Conservation (phyloP, 108 stramenopile genomes). For the Craspedostauros australis region DNA sequence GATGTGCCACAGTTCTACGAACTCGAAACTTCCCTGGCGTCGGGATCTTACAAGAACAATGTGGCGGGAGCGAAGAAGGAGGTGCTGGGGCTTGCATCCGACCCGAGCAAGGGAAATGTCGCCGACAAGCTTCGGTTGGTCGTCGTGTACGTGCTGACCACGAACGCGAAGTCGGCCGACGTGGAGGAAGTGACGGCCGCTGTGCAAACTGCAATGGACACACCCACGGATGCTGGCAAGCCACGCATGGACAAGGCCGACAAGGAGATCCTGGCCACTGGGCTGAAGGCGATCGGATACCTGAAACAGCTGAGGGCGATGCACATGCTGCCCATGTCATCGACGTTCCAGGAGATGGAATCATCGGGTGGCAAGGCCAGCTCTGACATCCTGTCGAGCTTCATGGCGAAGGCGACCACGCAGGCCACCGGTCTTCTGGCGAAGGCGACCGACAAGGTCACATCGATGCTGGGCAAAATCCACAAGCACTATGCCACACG, state of each 20-base stretch:
- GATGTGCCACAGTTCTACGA: slow-evolving; percentile 97
- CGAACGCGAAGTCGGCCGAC: slow-evolving; percentile 64
- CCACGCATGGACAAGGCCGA: slow-evolving; percentile 59
- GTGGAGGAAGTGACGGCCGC: slow-evolving; percentile 77
- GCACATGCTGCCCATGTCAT: slow-evolving; percentile 76
- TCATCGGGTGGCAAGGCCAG: slow-evolving; percentile 11
- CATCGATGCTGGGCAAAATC: slow-evolving; percentile 84
- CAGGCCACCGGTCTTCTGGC: slow-evolving; percentile 89
- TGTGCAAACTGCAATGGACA: slow-evolving; percentile 62
- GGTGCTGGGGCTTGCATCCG: slow-evolving; percentile 70
- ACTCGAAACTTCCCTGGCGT: slow-evolving; percentile 78
- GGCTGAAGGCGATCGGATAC: slow-evolving; percentile 68
- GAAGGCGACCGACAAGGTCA: slow-evolving; percentile 87
- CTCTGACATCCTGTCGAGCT: slow-evolving; percentile 49
- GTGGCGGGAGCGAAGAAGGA: slow-evolving; percentile 61
- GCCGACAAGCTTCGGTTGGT: slow-evolving; percentile 94
- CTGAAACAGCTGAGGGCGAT: slow-evolving; percentile 82
- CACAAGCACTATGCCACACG: slow-evolving; percentile 84
- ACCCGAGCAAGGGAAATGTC: slow-evolving; percentile 85
- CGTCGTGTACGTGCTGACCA: slow-evolving; percentile 75
- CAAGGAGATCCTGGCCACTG: slow-evolving; percentile 36
- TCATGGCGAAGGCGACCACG: slow-evolving; percentile 85
- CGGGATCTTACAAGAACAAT: slow-evolving; percentile 79
- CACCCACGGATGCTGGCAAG: slow-evolving; percentile 22
- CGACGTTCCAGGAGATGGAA: slow-evolving; percentile 49